Base-by-base conservation (phyloP, 2,329 filamentous ascomycete species). In the Exophiala lecanii-corni region DNA sequence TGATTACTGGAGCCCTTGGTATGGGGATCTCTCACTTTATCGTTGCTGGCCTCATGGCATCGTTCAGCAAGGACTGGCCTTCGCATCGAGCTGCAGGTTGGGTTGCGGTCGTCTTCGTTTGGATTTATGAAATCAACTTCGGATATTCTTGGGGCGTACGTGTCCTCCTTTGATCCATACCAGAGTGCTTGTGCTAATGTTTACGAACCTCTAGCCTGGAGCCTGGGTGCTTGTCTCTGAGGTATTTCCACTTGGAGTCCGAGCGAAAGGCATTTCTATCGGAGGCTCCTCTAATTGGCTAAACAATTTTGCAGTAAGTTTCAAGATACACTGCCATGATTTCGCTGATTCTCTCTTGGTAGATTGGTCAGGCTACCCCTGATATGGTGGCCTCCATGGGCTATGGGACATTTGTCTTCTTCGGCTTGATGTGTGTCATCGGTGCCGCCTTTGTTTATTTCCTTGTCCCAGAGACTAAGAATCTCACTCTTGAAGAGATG, bases 141-240 rank as follows among this genome's bases (percentile, higher is more conserved):
- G 84, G 81, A 20, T 87, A 86, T 58, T 79, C 75, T 0, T 88
- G 83, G 84, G 57, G 61, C 59, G 30, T 32, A 15, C 16, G 36
- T 21, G 25, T 10, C 18, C n/a, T 41, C 9, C 7, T 13, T 23
- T 7, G 13, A 34, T 7, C 13, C n/a, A n/a, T n/a, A n/a, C n/a
- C n/a, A n/a, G 9, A 9, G 19, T 13, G 10, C 25, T 21, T 10
- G 25, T 9, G 5, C 5, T 31, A 26, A 26, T 6, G 12, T 12
- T 26, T 12, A 26, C 10, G 9, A 10, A 7, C 9, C 9, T 17
- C 7, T 5, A 15, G 19, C 15, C 15, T 9, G 21, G 78, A 54
- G 75, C 79, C 0, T 88, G 84, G 84, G 84, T 86, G 47, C 71
- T 88, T 42, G 74, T 86, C 20, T 76, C 81, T 2, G 84, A 88